Evolutionary conservation across 2,329 filamentous ascomycete species (phyloP).

Genomic region (Penicillium sp.): DNA sequence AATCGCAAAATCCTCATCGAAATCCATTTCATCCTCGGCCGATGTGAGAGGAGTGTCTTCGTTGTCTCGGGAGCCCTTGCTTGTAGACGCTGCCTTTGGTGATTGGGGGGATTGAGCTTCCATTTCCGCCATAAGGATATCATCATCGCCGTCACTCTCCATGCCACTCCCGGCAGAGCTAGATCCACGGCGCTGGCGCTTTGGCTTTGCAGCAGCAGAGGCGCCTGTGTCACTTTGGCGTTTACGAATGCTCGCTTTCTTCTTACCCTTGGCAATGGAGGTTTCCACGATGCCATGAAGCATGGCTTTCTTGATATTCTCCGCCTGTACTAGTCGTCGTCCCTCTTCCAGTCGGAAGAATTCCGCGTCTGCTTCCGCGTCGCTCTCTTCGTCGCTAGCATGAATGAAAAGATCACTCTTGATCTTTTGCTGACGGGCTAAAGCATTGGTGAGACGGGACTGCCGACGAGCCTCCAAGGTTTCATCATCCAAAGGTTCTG

Average conservation of each 20-base stretch:
- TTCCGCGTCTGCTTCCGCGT: conserved; percentile 68
- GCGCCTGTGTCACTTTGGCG: conserved; percentile 30
- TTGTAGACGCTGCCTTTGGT: conserved; percentile 16
- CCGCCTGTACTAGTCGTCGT: conserved; percentile 59
- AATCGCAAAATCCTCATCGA: conserved; percentile 38
- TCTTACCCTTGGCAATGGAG: conserved; percentile 28
- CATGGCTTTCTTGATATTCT: conserved; percentile 52
- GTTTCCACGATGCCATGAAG: conserved; percentile 39
- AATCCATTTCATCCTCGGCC: conserved; percentile 33
- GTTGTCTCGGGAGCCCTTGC: conserved; percentile 15
- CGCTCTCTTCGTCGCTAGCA: conserved; percentile 85
- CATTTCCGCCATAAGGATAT: conserved; percentile 32
- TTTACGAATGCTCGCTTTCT: conserved; percentile 29
- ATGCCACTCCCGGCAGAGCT: conserved; percentile 13
- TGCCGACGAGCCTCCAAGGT: conserved; percentile 60
- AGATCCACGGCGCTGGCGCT: conserved; percentile 32
- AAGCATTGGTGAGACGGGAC: conserved; percentile 65
- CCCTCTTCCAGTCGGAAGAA: conserved; percentile 79
- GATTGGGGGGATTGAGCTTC: conserved; percentile 19
- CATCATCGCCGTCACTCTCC: conserved; percentile 29
- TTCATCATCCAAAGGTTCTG: conserved; percentile 64
- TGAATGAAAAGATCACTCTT: conserved; percentile 83
- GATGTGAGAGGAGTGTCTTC: conserved; percentile 29
- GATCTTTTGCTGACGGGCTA: conserved; percentile 75
- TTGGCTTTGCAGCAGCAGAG: conserved; percentile 23